Evolutionary conservation across 192 early-diverging fungal species (phyloP), one percentile per base, ranked within the genome.

Genomic region (Gorgonomyces haynaldii): DNA sequence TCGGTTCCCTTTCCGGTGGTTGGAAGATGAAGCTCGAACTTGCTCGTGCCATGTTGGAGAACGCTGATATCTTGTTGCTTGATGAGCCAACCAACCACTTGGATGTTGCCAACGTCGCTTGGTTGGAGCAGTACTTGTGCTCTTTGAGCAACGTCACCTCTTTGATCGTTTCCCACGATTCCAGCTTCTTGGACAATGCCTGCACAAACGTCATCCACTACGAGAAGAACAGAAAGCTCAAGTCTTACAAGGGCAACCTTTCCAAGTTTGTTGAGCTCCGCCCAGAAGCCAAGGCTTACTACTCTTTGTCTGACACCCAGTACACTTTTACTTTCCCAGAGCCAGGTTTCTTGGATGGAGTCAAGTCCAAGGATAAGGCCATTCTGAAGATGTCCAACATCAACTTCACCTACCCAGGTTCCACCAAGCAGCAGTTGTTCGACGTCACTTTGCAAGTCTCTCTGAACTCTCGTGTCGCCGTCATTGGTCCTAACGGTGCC

Each of bases 1-100:
- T 92, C 56, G 73, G 74, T 29, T 56, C 60, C 4, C 79, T 89
- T n/a, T 82, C 81, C 54, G 85, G 85, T 67, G 85, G 85, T 58
- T 89, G 85, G 85, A 83, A 85, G 66, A 89, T 89, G 86, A 87
- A 85, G 80, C 67, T 87, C 38, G 83, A 77, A 66, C 75, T 89
- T 60, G 84, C 84, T 9, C 81, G 83, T 70, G 85, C 86, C 43
- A 82, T 89, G 78, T 67, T 89, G 60, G 67, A 72, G 67, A 83
- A 86, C 57, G 81, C 85, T 61, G 86, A 89, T 63, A 83, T 89
- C 38, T 61, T 87, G 56, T 65, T 89, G 46, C 65, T 87, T 51
- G 86, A 89, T 57, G 86, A 89, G 66, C 85, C 85, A 42, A 86
- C 82, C 55, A 86, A 87, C 72, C 81, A 84, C 69, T 81, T 89